phyloP scores from a whole-genome alignment of 441 rosid species.

The Bruguiera hainesii region DNA sequence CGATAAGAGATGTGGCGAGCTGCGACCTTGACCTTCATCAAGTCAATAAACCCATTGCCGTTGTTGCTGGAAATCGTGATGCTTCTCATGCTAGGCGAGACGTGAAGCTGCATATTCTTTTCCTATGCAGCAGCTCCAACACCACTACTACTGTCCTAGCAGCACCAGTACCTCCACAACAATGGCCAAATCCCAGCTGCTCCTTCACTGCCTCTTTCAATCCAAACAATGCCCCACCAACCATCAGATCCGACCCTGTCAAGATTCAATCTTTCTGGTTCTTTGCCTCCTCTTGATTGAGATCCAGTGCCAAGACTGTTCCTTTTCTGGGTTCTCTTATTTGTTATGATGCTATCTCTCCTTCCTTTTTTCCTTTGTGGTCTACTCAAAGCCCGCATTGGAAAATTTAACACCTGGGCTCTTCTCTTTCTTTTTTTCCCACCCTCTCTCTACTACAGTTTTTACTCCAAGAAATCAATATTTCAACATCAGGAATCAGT shows the following conservation, averaged over 20 bases:
- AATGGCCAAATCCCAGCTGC: slow-evolving; percentile 15
- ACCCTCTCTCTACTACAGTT: background rate
- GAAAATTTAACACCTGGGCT: slow-evolving; percentile 26
- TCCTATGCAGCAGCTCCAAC: slow-evolving; percentile 62
- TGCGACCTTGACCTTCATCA: slow-evolving; percentile 99
- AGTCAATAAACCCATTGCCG: slow-evolving; percentile 96
- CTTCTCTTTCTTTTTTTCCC: slow-evolving; percentile 9
- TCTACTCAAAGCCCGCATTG: slow-evolving; percentile 70
- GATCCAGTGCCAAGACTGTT: slow-evolving; percentile 19
- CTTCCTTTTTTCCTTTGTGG: slow-evolving; percentile 28
- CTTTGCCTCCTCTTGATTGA: slow-evolving; percentile 11
- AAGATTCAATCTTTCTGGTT: slow-evolving; percentile 20
- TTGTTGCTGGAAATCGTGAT: slow-evolving; percentile 77
- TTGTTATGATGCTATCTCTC: slow-evolving; percentile 11
- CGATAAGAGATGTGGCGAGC: slow-evolving; percentile 99
- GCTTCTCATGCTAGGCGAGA: slow-evolving; percentile 99
- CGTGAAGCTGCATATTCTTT: slow-evolving; percentile 99
- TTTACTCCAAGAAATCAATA: slow-evolving; percentile 5
- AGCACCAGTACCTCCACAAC: slow-evolving; percentile 16
- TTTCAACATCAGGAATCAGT: slow-evolving; percentile 26
- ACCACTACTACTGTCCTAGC: slow-evolving; percentile 35
- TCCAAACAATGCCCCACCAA: slow-evolving; percentile 34
- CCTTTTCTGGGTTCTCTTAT: slow-evolving; percentile 25
- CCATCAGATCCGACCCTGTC: slow-evolving; percentile 65
- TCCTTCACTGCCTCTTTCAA: slow-evolving; percentile 9